These are phyloP conservation scores for Solanum chiquidenum DNA, from an alignment of 257 asterid genomes.

Conservation along the genomic window DNA sequence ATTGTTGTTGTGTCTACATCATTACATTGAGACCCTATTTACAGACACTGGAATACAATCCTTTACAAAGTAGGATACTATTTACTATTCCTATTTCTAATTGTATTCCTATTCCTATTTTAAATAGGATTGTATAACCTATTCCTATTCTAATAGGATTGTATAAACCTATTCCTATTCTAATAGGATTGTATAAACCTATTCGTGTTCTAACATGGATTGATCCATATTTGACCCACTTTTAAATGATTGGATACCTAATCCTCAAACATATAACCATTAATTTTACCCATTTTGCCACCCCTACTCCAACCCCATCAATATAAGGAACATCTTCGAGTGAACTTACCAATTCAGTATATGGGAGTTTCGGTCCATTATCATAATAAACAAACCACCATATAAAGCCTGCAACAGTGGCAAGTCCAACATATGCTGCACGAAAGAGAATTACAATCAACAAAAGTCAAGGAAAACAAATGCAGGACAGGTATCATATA, in stretches of 20 bases:
- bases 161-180: background rate
- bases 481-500: background rate
- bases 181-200: background rate
- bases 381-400: conserved; percentile 94
- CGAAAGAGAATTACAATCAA: conserved; percentile 11
- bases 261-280: background rate
- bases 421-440: conserved; percentile 98
- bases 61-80: background rate
- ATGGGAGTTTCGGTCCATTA: conserved; percentile 80
- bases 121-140: background rate
- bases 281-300: background rate
- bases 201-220: background rate
- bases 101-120: background rate
- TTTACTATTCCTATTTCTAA: background rate
- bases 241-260: background rate
- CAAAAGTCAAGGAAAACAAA: conserved; percentile 1
- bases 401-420: conserved; percentile 94
- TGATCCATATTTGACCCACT: background rate
- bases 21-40: background rate
- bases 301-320: background rate
- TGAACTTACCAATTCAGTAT: conserved; percentile 67
- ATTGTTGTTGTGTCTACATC: background rate
- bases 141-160: background rate
- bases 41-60: background rate
- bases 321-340: background rate